These are phyloP conservation scores for Diaporthe aspalathi DNA, from an alignment of 2,329 filamentous ascomycete genomes.

Conservation along the genomic window DNA sequence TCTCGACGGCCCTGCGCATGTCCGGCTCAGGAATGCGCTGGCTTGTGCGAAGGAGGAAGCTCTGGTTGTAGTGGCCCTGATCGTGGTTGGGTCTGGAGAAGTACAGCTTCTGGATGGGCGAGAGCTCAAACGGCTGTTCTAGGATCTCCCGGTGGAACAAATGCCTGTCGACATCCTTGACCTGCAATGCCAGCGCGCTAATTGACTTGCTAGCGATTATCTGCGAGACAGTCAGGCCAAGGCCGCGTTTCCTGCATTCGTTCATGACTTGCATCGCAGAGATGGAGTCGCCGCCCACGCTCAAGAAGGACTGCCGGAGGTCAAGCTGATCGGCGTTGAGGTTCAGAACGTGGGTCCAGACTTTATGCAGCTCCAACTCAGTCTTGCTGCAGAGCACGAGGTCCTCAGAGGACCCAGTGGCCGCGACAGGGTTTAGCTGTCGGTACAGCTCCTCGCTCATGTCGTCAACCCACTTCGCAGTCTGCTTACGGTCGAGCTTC, in stretches of 20 bases:
- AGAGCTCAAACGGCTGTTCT: slow-evolving; percentile 51
- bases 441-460: slow-evolving; percentile 15
- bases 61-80: slow-evolving; percentile 54
- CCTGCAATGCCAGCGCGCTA: not conserved
- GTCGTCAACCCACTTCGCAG: slow-evolving; percentile 8
- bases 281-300: slow-evolving; percentile 61
- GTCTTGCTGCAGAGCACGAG: not conserved
- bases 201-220: slow-evolving; percentile 52
- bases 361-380: not conserved
- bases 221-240: slow-evolving; percentile 55
- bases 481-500: slow-evolving; percentile 22
- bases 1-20: slow-evolving; percentile 39
- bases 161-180: slow-evolving; percentile 14
- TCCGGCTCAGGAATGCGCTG: slow-evolving; percentile 39
- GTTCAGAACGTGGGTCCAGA: slow-evolving; percentile 17
- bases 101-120: slow-evolving; percentile 58
- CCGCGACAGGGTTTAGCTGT: not conserved
- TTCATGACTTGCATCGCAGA: slow-evolving; percentile 60
- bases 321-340: slow-evolving; percentile 42
- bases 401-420: not conserved
- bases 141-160: slow-evolving; percentile 37
- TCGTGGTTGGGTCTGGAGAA: slow-evolving; percentile 50
- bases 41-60: slow-evolving; percentile 51
- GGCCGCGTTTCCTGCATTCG: slow-evolving; percentile 51
- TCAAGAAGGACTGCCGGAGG: slow-evolving; percentile 62